phyloP scores from a whole-genome alignment of 176 grass and related monocot genomes.

The Elaeis guineensis region DNA sequence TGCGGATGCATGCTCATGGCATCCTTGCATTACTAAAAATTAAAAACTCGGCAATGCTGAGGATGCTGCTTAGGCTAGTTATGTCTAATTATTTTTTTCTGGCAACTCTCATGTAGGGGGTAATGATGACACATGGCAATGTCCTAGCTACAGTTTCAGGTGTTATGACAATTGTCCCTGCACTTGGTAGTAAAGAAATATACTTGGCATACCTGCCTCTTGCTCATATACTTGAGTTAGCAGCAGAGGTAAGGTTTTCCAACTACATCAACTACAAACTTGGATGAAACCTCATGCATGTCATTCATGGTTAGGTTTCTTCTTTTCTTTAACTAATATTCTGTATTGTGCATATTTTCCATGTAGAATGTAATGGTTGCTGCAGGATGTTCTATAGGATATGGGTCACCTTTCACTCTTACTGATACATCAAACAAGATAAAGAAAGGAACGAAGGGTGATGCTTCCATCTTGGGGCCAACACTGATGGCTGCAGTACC shows the following conservation, averaged over 20 bases:
- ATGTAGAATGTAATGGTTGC: constrained; percentile 69
- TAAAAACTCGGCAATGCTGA: no score
- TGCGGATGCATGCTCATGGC: no score
- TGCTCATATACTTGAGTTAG: constrained; percentile 90
- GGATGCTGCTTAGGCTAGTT: not conserved
- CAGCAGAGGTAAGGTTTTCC: constrained; percentile 48
- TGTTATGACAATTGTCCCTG: constrained; percentile 64
- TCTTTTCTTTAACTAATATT: no score
- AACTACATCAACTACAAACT: not conserved
- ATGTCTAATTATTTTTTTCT: not conserved
- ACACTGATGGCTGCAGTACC: constrained; percentile 80
- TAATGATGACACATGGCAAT: constrained; percentile 91
- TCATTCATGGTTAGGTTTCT: no score
- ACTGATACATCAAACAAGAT: constrained; percentile 93
- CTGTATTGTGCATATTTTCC: no score
- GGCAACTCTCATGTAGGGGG: constrained; percentile 38
- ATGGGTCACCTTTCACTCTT: constrained; percentile 67
- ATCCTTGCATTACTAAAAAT: no score
- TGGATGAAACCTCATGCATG: no score
- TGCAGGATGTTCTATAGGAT: constrained; percentile 66
- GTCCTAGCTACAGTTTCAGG: constrained; percentile 62
- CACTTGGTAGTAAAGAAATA: constrained; percentile 47
- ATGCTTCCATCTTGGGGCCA: constrained; percentile 66
- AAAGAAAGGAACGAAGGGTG: constrained; percentile 86
- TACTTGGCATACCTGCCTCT: constrained; percentile 79